Base-by-base conservation (phyloP, 441 rosid species). In the Gossypium davidsonii region DNA sequence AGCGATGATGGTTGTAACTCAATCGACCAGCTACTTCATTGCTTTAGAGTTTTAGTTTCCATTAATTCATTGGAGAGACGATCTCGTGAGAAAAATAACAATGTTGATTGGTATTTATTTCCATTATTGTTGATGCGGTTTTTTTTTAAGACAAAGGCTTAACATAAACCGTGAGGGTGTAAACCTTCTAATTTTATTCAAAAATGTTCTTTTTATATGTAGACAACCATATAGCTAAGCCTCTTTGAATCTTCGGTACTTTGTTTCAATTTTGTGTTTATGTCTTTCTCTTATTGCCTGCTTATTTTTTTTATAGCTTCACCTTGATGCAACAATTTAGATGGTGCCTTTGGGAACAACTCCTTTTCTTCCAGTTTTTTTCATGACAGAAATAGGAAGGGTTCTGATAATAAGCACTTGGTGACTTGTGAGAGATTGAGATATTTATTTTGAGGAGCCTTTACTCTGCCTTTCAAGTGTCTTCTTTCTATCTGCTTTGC, bases 361-460 rank as follows among this genome's bases (percentile, higher is more conserved):
- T 48, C 23, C 42, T 14, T 15, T n/a, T 67, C 42, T 48, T 67
- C 58, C 4, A 25, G 25, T 26, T 2, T 49, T 49, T 34, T 26
- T 14, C 58, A 49, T 48, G 15, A 25, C 23, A 67, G 39, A 49
- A 49, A 48, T n/a, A 5, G 23, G 34, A 25, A 49, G 28, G 58
- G 42, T 67, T 67, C 31, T 26, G 58, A 49, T 49, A 49, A 67
- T 31, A 67, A 48, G 71, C 39, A 7, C 58, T 49, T 31, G 57
- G 3, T 12, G 69, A 48, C 42, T 67, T 48, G 12, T 25, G 39
- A 48, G 57, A 25, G 71, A 67, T 67, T 25, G 71, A n/a, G 39
- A 48, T 67, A n/a, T 67, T 49, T 26, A 31, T 67, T 67, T 67
- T 67, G 4, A 67, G 57, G 58, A 25, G 25, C 42, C 71, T 48